Base-by-base conservation (phyloP, 257 asterid species). In the Capsicum rhomboideum region DNA sequence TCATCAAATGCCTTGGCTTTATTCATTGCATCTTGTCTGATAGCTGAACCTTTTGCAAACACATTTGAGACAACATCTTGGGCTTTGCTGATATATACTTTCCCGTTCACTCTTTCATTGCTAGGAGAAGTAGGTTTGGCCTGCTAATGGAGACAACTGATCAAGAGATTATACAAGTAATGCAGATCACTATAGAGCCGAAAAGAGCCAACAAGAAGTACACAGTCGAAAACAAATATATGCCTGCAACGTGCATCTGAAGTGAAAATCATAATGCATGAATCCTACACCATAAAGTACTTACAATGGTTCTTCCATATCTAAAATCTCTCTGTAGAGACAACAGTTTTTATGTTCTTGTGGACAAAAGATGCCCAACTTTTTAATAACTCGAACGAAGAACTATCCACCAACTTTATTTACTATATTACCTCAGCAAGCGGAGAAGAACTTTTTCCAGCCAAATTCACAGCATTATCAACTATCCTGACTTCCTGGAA, bases 1-100 rank as follows among this genome's bases (percentile, higher is more conserved):
- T 96, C 97, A 90, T 96, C 98, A 88, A 96, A 96, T 85, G 97
- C 98, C 88, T 90, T 96, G 83, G 99, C 99, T 90, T 93, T 94
- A 87, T 87, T 96, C 86, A 96, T 88, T 61, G 98, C 99, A 88
- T 94, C 99, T 86, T 92, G 98, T 82, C 97, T 84, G 31, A 96
- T 85, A 84, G 98, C 98, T 40, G 95, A 94, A 86, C 98, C 95
- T 88, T 94, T 96, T 61, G 99, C 98, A 83, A 96, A 87, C 95
- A 96, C 83, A 89, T 71, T 96, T 21, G 99, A 90, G 46, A 96
- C 97, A 69, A 93, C 99, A 85, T 93, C 98, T 90, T 96, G 98
- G 61, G 99, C 98, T 93, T 89, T 96, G 80, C 83, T 91, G n/a
- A 93, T 92, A 63, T 96, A 94, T 74, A 90, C 92, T 84, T 82